Percentiles rank a stretch among this genome's conserved stretches.
phyloP scores from a whole-genome alignment of 352 stramenopile genomes.

The Globisporangium recalcitrans region DNA sequence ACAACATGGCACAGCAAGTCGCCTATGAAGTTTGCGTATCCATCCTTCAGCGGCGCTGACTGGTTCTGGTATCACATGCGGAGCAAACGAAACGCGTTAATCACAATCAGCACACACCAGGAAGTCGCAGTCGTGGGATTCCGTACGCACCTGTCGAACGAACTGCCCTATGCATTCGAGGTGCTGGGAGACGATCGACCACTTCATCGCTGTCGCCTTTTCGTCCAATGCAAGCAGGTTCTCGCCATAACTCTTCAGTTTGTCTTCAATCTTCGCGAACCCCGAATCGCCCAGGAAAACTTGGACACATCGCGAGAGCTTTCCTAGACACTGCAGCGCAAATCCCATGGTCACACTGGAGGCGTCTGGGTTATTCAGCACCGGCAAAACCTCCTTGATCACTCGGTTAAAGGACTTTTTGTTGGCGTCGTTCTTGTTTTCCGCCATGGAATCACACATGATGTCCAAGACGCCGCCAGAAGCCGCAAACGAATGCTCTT shows the following conservation, averaged over 20 bases:
- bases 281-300: constrained; percentile 44
- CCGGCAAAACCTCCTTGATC: constrained; percentile 61
- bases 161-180: constrained; percentile 56
- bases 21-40: constrained; percentile 47
- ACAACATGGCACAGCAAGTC: constrained; percentile 58
- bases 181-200: constrained; percentile 50
- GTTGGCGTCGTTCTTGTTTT: constrained; percentile 35
- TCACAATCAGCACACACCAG: neutral
- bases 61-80: constrained; percentile 15
- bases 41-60: constrained; percentile 29
- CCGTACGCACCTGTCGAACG: constrained; percentile 37
- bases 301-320: constrained; percentile 37
- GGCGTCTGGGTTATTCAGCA: constrained; percentile 44
- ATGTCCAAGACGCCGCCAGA: constrained; percentile 40
- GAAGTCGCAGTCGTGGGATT: neutral
- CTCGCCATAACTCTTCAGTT: constrained; percentile 64
- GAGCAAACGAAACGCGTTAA: neutral
- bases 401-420: constrained; percentile 74
- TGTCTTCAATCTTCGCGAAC: constrained; percentile 63
- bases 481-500: constrained; percentile 51
- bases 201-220: constrained; percentile 45
- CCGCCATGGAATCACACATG: constrained; percentile 33
- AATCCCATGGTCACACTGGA: constrained; percentile 38
- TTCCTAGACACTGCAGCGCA: constrained; percentile 48
- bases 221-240: constrained; percentile 54